Evolutionary conservation across 345 rosid genomes (phyloP).

Genomic region (Moringa oleifera): DNA sequence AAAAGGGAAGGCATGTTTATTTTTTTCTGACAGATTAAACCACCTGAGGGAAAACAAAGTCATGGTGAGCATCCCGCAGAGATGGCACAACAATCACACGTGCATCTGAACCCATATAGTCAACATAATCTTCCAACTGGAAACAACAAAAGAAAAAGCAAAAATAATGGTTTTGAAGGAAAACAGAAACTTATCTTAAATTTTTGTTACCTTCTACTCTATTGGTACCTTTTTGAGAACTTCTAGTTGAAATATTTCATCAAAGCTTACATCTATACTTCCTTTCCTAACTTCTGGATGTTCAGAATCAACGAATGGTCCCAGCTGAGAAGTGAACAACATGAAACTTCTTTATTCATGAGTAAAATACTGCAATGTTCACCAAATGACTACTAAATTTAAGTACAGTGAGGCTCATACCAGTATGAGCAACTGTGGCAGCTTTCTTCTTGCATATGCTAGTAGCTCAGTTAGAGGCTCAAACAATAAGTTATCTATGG

Average conservation of each 20-base stretch:
- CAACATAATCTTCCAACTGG: conserved; percentile 85
- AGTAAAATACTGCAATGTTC: neutral
- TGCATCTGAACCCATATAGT: conserved; percentile 63
- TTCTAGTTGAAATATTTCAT: conserved; percentile 61
- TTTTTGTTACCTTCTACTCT: conserved; percentile 1
- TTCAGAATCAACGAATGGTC: conserved; percentile 86
- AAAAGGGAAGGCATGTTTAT: neutral
- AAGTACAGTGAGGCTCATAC: conserved; percentile 25
- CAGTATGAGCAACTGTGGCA: conserved; percentile 74
- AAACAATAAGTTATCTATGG: conserved; percentile 72
- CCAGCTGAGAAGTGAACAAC: conserved; percentile 46
- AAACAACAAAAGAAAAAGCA: conserved; percentile 6
- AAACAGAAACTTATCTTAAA: neutral
- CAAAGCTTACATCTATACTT: conserved; percentile 44
- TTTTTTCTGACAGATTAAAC: conserved; percentile 8
- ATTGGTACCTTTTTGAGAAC: conserved; percentile 58
- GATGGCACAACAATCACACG: conserved; percentile 76
- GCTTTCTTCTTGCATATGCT: conserved; percentile 76
- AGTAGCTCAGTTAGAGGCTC: conserved; percentile 87
- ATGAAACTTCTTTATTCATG: neutral
- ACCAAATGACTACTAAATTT: neutral
- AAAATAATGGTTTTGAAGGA: neutral
- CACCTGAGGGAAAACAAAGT: conserved; percentile 95
- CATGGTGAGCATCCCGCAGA: conserved; percentile 83
- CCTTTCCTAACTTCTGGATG: conserved; percentile 87